Conservation (phyloP, 495 filamentous ascomycete species). For the Tuber umbilicatum region DNA sequence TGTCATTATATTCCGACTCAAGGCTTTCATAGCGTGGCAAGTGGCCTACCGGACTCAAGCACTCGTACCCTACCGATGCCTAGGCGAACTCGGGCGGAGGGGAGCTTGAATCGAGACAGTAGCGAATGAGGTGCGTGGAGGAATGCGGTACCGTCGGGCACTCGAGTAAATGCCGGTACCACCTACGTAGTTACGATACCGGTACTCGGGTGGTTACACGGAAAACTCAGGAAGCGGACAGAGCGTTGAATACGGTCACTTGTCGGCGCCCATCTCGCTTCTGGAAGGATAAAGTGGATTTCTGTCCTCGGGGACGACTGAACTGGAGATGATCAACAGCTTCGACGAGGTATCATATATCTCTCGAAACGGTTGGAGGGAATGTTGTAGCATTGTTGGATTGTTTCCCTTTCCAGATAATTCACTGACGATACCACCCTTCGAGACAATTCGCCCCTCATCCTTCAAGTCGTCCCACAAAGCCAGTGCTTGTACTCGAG, state of each 20-base stretch:
- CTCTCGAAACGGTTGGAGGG: background rate
- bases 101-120: background rate
- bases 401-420: background rate
- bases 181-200: background rate
- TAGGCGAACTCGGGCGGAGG: background rate
- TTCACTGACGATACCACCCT: background rate
- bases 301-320: background rate
- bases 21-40: background rate
- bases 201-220: background rate
- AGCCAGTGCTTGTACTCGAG: background rate
- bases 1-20: background rate
- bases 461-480: background rate
- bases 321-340: background rate
- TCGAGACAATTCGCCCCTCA: background rate
- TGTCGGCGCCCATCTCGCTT: background rate
- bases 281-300: background rate
- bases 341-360: background rate
- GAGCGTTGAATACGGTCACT: background rate
- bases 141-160: background rate
- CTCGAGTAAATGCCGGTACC: background rate
- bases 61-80: too few relatives aligned
- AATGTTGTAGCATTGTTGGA: background rate
- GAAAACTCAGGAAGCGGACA: background rate
- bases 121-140: background rate
- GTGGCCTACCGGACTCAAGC: too few relatives aligned